These are phyloP conservation scores for Solanum hybrid DNA, from an alignment of 305 asterid species.

Conservation along the genomic window DNA sequence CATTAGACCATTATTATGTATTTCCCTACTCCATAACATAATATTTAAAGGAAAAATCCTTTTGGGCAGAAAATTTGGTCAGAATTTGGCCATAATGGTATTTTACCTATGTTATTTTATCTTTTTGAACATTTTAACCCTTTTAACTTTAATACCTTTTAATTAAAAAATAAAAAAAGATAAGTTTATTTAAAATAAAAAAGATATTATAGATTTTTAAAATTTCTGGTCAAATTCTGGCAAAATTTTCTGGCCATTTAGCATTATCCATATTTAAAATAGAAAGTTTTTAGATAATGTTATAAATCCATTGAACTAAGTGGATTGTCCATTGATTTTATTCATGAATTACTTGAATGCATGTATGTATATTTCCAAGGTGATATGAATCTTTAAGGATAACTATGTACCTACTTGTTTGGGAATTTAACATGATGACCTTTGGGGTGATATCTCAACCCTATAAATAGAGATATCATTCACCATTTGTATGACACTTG, in stretches of 20 bases:
- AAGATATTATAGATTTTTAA: too few species aligned
- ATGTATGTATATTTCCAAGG: not conserved
- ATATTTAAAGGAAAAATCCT: too few species aligned
- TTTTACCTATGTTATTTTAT: too few species aligned
- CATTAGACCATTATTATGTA: not conserved
- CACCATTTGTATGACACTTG: not conserved
- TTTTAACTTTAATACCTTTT: too few species aligned
- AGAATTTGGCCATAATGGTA: too few species aligned
- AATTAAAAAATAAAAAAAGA: too few species aligned
- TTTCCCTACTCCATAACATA: not conserved
- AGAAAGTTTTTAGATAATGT: not conserved
- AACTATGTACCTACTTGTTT: not conserved
- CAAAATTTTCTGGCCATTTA: too few species aligned
- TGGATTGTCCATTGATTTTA: not conserved
- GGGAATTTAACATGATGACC: not conserved
- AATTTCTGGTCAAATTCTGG: too few species aligned
- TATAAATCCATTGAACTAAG: not conserved
- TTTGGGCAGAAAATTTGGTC: too few species aligned
- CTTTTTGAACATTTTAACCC: too few species aligned
- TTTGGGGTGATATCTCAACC: not conserved
- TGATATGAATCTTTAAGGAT: not conserved
- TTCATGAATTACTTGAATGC: not conserved
- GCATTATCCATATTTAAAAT: too few species aligned
- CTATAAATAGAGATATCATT: not conserved
- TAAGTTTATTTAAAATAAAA: too few species aligned